These are phyloP conservation scores for Aspergillus fijiensis DNA, from an alignment of 2,329 filamentous ascomycete genomes.

Conservation along the genomic window DNA sequence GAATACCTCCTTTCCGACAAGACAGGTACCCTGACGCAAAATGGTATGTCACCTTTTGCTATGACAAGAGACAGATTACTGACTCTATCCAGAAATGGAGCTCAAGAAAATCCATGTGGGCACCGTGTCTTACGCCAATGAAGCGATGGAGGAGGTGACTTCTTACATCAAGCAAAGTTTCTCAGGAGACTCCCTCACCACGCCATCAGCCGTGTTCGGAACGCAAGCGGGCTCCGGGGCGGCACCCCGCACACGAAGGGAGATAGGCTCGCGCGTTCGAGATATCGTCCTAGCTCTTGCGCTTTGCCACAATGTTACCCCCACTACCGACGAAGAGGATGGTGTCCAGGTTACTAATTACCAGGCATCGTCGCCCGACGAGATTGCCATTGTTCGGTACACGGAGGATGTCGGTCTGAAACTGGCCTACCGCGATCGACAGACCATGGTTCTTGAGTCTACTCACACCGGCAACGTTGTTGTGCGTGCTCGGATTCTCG, in stretches of 20 bases:
- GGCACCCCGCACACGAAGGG: conserved; percentile 80
- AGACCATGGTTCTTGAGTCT: conserved; percentile 78
- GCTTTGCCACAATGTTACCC: conserved; percentile 95
- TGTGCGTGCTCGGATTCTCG: conserved; percentile 83
- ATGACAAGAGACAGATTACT: not conserved
- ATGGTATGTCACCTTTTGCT: conserved; percentile 51
- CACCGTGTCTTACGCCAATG: conserved; percentile 95
- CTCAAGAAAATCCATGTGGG: conserved; percentile 98
- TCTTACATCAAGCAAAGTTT: conserved; percentile 86
- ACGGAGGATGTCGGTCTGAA: conserved; percentile 89
- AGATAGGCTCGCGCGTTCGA: conserved; percentile 89
- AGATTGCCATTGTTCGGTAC: conserved; percentile 96
- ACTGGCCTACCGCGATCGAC: conserved; percentile 80
- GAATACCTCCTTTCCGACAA: conserved; percentile 97
- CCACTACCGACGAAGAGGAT: conserved; percentile 78
- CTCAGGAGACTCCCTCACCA: conserved; percentile 60
- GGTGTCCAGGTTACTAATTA: conserved; percentile 79
- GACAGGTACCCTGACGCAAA: conserved; percentile 95
- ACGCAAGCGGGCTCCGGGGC: conserved; percentile 57
- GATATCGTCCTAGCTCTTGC: conserved; percentile 91
- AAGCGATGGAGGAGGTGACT: conserved; percentile 96
- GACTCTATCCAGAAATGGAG: conserved; percentile 72
- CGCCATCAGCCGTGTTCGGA: conserved; percentile 70
- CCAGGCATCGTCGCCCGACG: conserved; percentile 94
- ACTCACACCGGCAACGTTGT: conserved; percentile 70